A percentile compares a stretch with the other conserved stretches of the same genome.
Conservation (phyloP, 805 yeast species). For the Lachancea sp. region DNA sequence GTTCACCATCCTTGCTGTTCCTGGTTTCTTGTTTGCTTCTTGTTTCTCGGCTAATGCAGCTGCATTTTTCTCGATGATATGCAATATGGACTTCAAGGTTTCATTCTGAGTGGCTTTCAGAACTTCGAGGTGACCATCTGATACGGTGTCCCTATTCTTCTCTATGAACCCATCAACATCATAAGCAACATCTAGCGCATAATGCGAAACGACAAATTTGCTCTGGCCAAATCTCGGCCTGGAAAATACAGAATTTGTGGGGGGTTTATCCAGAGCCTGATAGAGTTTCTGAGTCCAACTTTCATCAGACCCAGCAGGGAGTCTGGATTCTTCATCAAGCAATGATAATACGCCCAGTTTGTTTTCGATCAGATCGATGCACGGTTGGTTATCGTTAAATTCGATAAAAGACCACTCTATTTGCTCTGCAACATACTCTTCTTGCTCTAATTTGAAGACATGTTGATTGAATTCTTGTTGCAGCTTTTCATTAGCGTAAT, state of each 20-base stretch:
- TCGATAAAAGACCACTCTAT: conserved; percentile 96
- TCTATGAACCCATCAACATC: conserved; percentile 93
- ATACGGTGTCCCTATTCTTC: conserved; percentile 94
- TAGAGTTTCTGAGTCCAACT: conserved; percentile 89
- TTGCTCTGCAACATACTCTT: conserved; percentile 85
- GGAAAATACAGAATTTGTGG: conserved; percentile 69
- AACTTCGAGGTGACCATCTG: conserved; percentile 89
- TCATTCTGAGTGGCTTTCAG: conserved; percentile 62
- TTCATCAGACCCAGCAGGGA: conserved; percentile 90
- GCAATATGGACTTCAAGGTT: conserved; percentile 57
- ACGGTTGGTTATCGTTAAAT: conserved; percentile 93
- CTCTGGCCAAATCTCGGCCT: conserved; percentile 93
- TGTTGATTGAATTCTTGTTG: conserved; percentile 98
- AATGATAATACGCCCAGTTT: conserved; percentile 81
- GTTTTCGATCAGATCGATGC: conserved; percentile 86
- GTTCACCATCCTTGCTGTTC: conserved; percentile 42
- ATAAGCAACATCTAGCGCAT: conserved; percentile 89
- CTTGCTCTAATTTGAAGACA: conserved; percentile 94
- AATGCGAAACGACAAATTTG: conserved; percentile 84
- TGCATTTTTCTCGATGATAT: conserved; percentile 54
- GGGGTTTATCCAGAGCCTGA: conserved; percentile 73
- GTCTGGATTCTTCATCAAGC: conserved; percentile 89
- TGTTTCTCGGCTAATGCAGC: conserved; percentile 38
- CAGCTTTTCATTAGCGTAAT: conserved; percentile 92
- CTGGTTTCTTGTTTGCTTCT: conserved; percentile 36